Conservation (phyloP, 73 alveolate genomes). For the Paraurostyla sp. region DNA sequence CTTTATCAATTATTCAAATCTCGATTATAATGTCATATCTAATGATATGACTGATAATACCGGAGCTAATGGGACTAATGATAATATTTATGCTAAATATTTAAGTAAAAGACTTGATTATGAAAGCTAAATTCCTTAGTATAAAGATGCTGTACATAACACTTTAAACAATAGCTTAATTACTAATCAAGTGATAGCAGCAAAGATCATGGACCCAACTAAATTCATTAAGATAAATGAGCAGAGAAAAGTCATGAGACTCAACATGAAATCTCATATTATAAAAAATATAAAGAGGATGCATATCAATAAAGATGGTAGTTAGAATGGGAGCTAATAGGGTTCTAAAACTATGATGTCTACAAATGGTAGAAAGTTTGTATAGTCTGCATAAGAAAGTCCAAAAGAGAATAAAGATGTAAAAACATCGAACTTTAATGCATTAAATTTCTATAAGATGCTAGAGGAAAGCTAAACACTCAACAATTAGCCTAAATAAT, state of each 20-base stretch:
- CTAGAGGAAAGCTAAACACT: neutral
- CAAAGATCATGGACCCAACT: neutral
- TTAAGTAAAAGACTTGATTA: slow-evolving; percentile 3
- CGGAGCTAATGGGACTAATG: too few relatives aligned
- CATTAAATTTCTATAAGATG: neutral
- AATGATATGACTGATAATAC: neutral
- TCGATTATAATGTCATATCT: neutral
- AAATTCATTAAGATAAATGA: neutral
- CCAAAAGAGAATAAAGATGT: too few relatives aligned
- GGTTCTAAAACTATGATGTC: neutral
- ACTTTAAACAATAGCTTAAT: neutral
- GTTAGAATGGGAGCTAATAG: neutral
- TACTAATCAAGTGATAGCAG: neutral
- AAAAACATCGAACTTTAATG: neutral
- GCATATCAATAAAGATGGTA: neutral
- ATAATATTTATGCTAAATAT: neutral
- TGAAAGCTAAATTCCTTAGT: slow-evolving; percentile 42
- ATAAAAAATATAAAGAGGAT: slow-evolving; percentile 7
- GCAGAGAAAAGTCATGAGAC: neutral
- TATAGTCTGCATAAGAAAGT: too few relatives aligned
- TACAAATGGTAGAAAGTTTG: too few relatives aligned
- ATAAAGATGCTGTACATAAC: neutral
- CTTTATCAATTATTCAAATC: slow-evolving; percentile 6
- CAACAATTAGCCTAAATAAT: too few relatives aligned
- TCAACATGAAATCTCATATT: slow-evolving; percentile 1